A percentile compares a stretch with the other conserved stretches of the same genome.
These are phyloP conservation scores for Raffaelea albimanens DNA, from an alignment of 2,329 filamentous ascomycete genomes.

Conservation along the genomic window DNA sequence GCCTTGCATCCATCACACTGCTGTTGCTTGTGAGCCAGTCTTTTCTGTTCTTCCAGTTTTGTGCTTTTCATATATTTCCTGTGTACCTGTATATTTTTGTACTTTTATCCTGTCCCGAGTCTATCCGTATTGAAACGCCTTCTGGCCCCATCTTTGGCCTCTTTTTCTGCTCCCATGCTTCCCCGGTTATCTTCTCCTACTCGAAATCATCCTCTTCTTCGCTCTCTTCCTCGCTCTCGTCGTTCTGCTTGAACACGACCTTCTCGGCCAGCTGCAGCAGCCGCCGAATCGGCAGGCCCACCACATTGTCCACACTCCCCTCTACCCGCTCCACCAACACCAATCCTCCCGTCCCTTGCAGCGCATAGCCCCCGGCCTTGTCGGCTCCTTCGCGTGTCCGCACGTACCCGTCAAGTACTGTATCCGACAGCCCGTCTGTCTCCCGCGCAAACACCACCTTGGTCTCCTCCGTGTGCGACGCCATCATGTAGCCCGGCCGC, in stretches of 20 bases:
- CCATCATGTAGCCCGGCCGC: conserved; percentile 77
- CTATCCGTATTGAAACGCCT: not conserved
- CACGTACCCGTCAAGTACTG: conserved; percentile 71
- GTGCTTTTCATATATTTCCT: too few species aligned
- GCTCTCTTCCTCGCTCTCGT: conserved; percentile 33
- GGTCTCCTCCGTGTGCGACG: conserved; percentile 81
- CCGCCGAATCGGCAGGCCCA: conserved; percentile 75
- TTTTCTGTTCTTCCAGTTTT: too few species aligned
- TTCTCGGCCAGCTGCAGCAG: conserved; percentile 78
- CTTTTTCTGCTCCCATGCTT: not conserved
- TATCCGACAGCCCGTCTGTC: conserved; percentile 54
- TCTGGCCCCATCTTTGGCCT: not conserved
- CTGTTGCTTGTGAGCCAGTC: too few species aligned
- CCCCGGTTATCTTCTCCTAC: not conserved
- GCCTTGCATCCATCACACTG: too few species aligned
- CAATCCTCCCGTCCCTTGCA: conserved; percentile 82
- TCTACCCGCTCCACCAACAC: conserved; percentile 83
- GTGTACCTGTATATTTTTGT: too few species aligned
- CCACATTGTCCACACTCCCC: conserved; percentile 86
- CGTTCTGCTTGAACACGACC: conserved; percentile 67
- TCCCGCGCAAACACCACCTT: conserved; percentile 73
- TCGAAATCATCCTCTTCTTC: conserved; percentile 12
- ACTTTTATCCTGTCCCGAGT: not conserved
- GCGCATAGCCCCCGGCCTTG: conserved; percentile 91
- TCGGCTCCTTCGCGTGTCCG: conserved; percentile 84